A percentile compares a stretch with the other conserved stretches of the same genome.
Evolutionary conservation across 345 rosid genomes (phyloP).

Genomic region (Viola odorata): DNA sequence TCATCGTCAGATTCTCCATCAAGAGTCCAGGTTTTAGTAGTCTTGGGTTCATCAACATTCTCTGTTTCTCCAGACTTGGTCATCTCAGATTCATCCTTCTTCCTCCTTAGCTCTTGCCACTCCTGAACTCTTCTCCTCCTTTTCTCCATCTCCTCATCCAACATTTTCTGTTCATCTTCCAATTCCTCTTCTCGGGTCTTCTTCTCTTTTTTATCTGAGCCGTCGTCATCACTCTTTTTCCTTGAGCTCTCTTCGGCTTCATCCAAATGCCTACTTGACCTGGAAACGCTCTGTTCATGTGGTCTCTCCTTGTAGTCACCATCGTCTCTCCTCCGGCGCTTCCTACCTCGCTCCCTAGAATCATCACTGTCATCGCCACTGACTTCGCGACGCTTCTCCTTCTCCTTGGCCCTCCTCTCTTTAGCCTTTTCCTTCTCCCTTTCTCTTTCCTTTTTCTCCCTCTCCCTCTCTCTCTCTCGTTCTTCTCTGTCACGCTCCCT

Average conservation of each 20-base stretch:
- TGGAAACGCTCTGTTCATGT: slow-evolving; percentile 50
- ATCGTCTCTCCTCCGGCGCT: slow-evolving; percentile 53
- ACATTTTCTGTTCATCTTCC: slow-evolving; percentile 68
- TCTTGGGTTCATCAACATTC: slow-evolving; percentile 43
- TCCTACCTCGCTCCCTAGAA: slow-evolving; percentile 42
- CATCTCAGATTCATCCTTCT: slow-evolving; percentile 71
- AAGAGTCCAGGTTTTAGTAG: slow-evolving; percentile 84
- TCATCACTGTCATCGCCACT: slow-evolving; percentile 57
- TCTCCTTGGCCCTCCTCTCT: slow-evolving; percentile 51
- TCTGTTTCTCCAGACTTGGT: slow-evolving; percentile 52
- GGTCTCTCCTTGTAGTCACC: slow-evolving; percentile 55
- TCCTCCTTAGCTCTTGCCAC: slow-evolving; percentile 91
- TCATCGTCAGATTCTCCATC: slow-evolving; percentile 97
- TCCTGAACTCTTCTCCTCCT: slow-evolving; percentile 94
- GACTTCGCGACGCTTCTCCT: slow-evolving; percentile 50
- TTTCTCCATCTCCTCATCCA: slow-evolving; percentile 86
- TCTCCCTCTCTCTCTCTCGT: slow-evolving; percentile 4
- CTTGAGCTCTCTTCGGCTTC: slow-evolving; percentile 48
- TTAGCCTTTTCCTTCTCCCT: slow-evolving; percentile 41
- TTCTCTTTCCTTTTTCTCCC: slow-evolving; percentile 6
- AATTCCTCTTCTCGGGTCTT: slow-evolving; percentile 74
- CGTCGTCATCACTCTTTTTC: slow-evolving; percentile 51
- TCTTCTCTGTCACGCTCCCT: slow-evolving; percentile 9
- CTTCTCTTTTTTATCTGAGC: slow-evolving; percentile 42
- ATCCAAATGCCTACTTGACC: slow-evolving; percentile 50